These are phyloP conservation scores for Takakia lepidozioides DNA, from an alignment of 225 moss, liverwort and hornwort genomes.

Conservation along the genomic window DNA sequence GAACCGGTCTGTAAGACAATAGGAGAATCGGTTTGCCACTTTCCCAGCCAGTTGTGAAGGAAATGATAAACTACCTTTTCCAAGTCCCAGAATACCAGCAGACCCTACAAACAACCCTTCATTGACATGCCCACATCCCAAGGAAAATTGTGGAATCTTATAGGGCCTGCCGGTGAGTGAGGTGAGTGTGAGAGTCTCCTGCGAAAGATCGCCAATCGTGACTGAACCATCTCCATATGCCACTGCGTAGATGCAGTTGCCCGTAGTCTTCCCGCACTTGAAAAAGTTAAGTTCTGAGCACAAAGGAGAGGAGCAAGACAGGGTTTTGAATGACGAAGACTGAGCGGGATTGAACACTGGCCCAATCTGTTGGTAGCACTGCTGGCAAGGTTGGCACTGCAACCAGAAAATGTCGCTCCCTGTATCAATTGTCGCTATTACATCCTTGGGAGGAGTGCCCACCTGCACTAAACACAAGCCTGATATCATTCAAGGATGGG, in stretches of 20 bases:
- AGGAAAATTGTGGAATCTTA: constrained; percentile 29
- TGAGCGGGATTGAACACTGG: constrained; percentile 50
- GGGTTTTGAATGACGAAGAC: constrained; percentile 41
- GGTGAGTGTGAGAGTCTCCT: constrained; percentile 57
- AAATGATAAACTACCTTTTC: constrained; percentile 57
- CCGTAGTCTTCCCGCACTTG: constrained; percentile 31
- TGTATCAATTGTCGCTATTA: constrained; percentile 65
- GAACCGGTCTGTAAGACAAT: constrained; percentile 69
- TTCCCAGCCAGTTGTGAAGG: constrained; percentile 35
- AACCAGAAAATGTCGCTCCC: constrained; percentile 75
- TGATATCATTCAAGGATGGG: too few species aligned
- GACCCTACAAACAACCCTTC: constrained; percentile 58
- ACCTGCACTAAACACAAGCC: constrained; percentile 24
- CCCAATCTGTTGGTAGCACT: constrained; percentile 61
- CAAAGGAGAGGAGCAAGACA: constrained; percentile 32
- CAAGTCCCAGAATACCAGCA: constrained; percentile 56
- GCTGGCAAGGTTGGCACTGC: constrained; percentile 61
- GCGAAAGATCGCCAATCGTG: constrained; percentile 48
- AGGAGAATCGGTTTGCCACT: constrained; percentile 47
- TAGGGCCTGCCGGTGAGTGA: constrained; percentile 21
- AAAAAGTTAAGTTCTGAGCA: constrained; percentile 30
- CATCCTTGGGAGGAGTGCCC: constrained; percentile 37
- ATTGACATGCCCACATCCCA: constrained; percentile 79
- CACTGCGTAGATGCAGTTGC: constrained; percentile 44
- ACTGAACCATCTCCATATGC: constrained; percentile 64